These are phyloP conservation scores for Beauveria brongniartii DNA, from an alignment of 2,329 filamentous ascomycete species.

Conservation along the genomic window DNA sequence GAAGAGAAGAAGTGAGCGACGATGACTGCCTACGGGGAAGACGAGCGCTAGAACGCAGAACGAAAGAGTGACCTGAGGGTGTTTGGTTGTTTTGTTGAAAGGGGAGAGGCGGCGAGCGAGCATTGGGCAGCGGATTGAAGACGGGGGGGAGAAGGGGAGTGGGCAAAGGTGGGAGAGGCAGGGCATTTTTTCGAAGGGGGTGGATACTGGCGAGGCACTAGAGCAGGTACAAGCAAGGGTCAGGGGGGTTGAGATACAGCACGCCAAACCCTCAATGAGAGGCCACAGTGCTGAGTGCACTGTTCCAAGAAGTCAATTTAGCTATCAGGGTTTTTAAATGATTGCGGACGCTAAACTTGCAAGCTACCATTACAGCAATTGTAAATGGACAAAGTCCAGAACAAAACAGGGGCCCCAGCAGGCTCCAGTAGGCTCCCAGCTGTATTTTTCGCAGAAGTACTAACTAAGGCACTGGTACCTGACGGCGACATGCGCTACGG, in stretches of 20 bases:
- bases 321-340: too few relatives aligned
- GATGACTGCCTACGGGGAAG: constrained; percentile 2
- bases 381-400: too few relatives aligned
- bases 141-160: constrained; percentile 17
- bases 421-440: too few relatives aligned
- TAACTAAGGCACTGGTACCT: too few relatives aligned
- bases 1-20: constrained; percentile 10
- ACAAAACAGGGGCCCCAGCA: too few relatives aligned
- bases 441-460: too few relatives aligned
- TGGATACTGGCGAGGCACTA: background rate
- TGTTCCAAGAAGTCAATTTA: constrained; percentile 13
- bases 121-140: background rate
- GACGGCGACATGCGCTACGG: too few relatives aligned
- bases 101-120: constrained; percentile 18
- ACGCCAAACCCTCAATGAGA: background rate
- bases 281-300: background rate
- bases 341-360: too few relatives aligned
- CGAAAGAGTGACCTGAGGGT: constrained; percentile 12
- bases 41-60: constrained; percentile 10
- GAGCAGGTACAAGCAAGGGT: background rate
- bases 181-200: constrained; percentile 12
- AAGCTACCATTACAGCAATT: too few relatives aligned
- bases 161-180: constrained; percentile 17
- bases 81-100: constrained; percentile 31
- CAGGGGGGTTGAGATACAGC: background rate